Evolutionary conservation across 169 alveolate species (phyloP).

Genomic region (Plasmodium billcollinsi): DNA sequence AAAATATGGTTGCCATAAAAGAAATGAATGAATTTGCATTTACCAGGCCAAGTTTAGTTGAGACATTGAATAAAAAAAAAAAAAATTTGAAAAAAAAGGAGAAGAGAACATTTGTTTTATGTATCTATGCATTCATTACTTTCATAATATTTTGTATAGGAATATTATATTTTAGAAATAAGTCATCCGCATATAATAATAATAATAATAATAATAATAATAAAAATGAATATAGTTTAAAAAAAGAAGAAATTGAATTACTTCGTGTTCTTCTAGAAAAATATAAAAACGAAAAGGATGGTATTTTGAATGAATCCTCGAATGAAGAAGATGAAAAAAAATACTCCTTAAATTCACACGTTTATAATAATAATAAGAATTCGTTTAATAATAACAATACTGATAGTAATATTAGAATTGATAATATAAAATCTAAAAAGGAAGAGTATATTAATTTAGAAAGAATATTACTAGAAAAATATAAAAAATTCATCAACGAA

Average conservation of each 20-base stretch:
- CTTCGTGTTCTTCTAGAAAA: slow-evolving; percentile 15
- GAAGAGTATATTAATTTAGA: slow-evolving; percentile 13
- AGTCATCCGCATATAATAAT: background rate
- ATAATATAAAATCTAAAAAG: background rate
- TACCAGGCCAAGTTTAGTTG: slow-evolving; percentile 6
- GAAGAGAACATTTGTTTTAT: slow-evolving; percentile 17
- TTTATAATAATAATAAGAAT: no score
- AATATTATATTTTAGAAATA: slow-evolving; percentile 7
- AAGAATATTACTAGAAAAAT: slow-evolving; percentile 15
- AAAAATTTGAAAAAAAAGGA: slow-evolving; percentile 17
- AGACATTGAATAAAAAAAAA: slow-evolving; percentile 13
- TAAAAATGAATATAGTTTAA: background rate
- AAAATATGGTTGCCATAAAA: slow-evolving; percentile 14
- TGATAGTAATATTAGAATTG: no score
- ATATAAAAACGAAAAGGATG: slow-evolving; percentile 11
- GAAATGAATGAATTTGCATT: slow-evolving; percentile 3
- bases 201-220: background rate
- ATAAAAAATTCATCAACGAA: background rate
- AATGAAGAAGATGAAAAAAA: background rate
- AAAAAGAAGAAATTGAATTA: slow-evolving; percentile 30
- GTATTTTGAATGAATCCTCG: background rate
- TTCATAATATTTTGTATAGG: slow-evolving; percentile 17
- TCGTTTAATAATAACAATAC: background rate
- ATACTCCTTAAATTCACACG: no score
- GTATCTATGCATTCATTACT: slow-evolving; percentile 22